These are phyloP conservation scores for Chiua virens DNA, from an alignment of 768 basidiomycete species.

Conservation along the genomic window DNA sequence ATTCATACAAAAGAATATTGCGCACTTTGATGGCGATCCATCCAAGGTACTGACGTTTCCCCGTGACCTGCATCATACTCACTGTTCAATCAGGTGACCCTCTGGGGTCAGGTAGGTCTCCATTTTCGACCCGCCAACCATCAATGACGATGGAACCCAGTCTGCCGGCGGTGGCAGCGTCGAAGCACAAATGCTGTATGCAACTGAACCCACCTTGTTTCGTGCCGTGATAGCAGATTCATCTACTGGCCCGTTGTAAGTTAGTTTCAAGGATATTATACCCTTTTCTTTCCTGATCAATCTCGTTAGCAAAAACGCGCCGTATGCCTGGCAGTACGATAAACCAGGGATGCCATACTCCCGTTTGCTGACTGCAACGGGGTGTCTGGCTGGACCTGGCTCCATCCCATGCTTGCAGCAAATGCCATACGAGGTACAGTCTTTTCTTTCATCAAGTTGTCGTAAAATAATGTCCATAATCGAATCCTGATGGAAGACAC, in stretches of 20 bases:
- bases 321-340: slow-evolving; percentile 46
- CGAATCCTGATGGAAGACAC: slow-evolving; percentile 45
- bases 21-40: slow-evolving; percentile 63
- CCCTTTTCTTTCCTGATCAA: not conserved
- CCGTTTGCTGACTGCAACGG: slow-evolving; percentile 44
- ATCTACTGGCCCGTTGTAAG: slow-evolving; percentile 21
- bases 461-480: too few species aligned
- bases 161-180: slow-evolving; percentile 18
- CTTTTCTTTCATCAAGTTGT: too few species aligned
- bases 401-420: slow-evolving; percentile 43
- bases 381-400: slow-evolving; percentile 39
- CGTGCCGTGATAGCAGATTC: slow-evolving; percentile 19
- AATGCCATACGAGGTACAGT: slow-evolving; percentile 18
- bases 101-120: slow-evolving; percentile 21
- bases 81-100: slow-evolving; percentile 6
- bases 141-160: not conserved
- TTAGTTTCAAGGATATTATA: not conserved
- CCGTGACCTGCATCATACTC: not conserved
- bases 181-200: slow-evolving; percentile 8
- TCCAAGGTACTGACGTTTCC: slow-evolving; percentile 38
- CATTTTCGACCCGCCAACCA: not conserved
- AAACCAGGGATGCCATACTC: slow-evolving; percentile 51
- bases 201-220: slow-evolving; percentile 3
- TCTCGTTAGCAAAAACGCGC: slow-evolving; percentile 48
- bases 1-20: slow-evolving; percentile 67